Conservation (phyloP, 768 basidiomycete genomes). For the Tephrocybe sp. region DNA sequence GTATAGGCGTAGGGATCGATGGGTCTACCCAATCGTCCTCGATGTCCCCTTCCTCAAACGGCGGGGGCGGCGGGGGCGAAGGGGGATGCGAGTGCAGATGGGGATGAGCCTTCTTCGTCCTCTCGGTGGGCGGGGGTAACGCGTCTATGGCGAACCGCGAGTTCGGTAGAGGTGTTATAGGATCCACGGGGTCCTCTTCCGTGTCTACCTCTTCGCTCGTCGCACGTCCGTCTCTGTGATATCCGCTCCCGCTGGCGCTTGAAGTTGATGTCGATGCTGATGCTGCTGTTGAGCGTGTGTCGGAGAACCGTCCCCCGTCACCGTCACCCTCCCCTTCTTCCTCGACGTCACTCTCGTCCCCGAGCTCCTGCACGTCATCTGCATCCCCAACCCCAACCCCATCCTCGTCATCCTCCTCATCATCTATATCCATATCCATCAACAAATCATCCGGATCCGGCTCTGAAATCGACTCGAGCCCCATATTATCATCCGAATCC, state of each 20-base stretch:
- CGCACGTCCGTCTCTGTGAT: conserved; percentile 25
- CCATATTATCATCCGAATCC: conserved; percentile 74
- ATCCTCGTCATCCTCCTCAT: conserved; percentile 29
- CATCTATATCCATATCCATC: conserved; percentile 25
- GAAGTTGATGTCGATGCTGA: conserved; percentile 40
- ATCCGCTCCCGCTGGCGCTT: conserved; percentile 22
- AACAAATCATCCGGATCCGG: conserved; percentile 57
- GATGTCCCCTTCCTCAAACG: conserved; percentile 43
- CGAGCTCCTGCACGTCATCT: conserved; percentile 22
- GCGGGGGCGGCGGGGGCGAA: not conserved
- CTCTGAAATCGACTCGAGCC: conserved; percentile 81
- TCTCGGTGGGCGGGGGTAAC: conserved; percentile 17
- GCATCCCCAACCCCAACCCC: conserved; percentile 22
- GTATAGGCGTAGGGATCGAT: conserved; percentile 36
- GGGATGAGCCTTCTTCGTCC: conserved; percentile 21
- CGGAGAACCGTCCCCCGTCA: conserved; percentile 50
- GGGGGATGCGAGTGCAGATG: no score
- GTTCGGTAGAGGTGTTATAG: conserved; percentile 64
- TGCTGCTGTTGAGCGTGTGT: conserved; percentile 43
- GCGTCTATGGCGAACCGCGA: conserved; percentile 33
- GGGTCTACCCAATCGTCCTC: conserved; percentile 73
- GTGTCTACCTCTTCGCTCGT: conserved; percentile 61
- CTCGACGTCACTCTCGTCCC: conserved; percentile 18
- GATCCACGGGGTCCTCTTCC: conserved; percentile 70
- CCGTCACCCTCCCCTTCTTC: conserved; percentile 26